Evolutionary conservation across 1,139 yeast species (phyloP), one percentile per base, ranked within the genome.

Genomic region (Candida pseudoviswanathii): DNA sequence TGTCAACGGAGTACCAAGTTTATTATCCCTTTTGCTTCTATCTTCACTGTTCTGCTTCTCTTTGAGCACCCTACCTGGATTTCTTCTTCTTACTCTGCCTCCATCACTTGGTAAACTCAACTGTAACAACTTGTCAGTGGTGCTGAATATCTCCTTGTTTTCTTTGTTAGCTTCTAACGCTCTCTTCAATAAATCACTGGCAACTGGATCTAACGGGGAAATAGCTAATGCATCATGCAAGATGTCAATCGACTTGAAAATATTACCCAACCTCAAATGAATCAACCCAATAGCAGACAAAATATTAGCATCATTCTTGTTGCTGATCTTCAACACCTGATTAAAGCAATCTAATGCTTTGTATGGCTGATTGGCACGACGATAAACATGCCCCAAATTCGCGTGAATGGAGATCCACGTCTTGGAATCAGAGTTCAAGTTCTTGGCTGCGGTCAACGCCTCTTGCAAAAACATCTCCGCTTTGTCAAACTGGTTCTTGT

Each of bases 381-480:
- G 75, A 64, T 86, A 89, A 3, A 94, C 96, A 66, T 92, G 98
- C 0, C 97, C 99, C 52, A 94, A 73, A 64, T 95, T 95, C 22
- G 92, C 81, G 65, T 89, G 91, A 33, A 95, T 88, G 3, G 97
- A 87, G 1, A 86, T 74, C 89, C 96, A 89, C 0, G 95, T 88
- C 56, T 84, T 85, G 4, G 94, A 85, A 54, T 90, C 96, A 2
- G 94, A 82, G 58, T 86, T 87, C 52, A 89, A 73, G 52, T 78
- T 77, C 54, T 79, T 80, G 1, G 96, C 88, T 0, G 89, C 86
- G 9, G 78, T 77, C 37, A 89, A 71, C 0, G 98, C 98, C 57
- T 82, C 85, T 47, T 78, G 78, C 58, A 95, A 82, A 61, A 78
- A 86, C 25, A 76, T 68, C 61, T 89, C 95, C 0, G 98, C 96